These are phyloP conservation scores for Penicillium goetzii DNA, from an alignment of 495 filamentous ascomycete genomes.

Conservation along the genomic window DNA sequence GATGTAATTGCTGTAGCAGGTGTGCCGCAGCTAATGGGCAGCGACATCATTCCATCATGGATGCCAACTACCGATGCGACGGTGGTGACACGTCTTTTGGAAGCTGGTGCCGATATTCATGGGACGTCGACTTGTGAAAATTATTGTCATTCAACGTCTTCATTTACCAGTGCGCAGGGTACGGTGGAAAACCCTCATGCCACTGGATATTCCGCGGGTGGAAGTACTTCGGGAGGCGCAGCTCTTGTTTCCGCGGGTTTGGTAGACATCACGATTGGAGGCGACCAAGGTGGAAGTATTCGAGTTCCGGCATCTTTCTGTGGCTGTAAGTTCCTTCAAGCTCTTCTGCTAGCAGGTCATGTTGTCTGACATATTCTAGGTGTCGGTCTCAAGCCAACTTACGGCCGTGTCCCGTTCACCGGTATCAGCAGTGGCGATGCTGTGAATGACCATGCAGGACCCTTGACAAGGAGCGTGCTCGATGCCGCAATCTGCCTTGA, in stretches of 20 bases:
- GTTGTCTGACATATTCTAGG: conserved; percentile 27
- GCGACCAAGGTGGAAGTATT: conserved; percentile 65
- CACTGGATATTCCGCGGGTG: conserved; percentile 55
- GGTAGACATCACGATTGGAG: conserved; percentile 60
- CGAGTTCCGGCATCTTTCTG: conserved; percentile 57
- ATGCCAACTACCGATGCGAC: conserved; percentile 49
- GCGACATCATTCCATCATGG: conserved; percentile 43
- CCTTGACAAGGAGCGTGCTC: conserved; percentile 52
- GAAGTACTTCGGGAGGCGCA: conserved; percentile 60
- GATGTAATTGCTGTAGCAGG: conserved; percentile 47
- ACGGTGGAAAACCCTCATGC: conserved; percentile 55
- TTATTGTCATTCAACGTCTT: conserved; percentile 47
- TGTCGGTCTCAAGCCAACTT: conserved; percentile 53
- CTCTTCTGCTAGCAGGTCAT: background rate
- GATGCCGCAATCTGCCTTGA: conserved; percentile 57
- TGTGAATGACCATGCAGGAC: conserved; percentile 51
- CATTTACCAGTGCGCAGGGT: conserved; percentile 53
- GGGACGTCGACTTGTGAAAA: conserved; percentile 55
- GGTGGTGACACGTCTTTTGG: conserved; percentile 51
- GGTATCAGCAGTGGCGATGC: conserved; percentile 51
- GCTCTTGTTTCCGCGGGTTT: conserved; percentile 54
- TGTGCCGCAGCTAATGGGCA: conserved; percentile 43
- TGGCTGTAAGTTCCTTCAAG: conserved; percentile 35
- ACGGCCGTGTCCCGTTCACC: conserved; percentile 57
- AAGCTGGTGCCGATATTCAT: conserved; percentile 46